Percentiles rank a stretch among this genome's conserved stretches.
Conservation (phyloP, 306 rosid genomes). For the Cucurbita moschata region DNA sequence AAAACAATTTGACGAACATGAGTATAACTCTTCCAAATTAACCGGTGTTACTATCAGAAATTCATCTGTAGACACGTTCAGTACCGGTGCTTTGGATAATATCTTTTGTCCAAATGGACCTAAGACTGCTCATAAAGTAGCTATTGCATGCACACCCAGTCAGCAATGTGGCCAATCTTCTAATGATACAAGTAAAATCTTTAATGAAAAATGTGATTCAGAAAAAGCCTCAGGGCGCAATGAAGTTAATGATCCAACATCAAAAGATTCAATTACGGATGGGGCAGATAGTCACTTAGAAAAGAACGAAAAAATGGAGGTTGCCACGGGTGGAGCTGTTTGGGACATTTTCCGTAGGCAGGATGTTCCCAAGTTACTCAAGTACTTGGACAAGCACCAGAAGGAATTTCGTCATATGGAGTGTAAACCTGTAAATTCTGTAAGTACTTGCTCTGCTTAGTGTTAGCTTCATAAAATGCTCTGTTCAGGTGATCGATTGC, state of each 20-base stretch:
- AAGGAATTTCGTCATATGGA: conserved; percentile 45
- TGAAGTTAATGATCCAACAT: conserved; percentile 14
- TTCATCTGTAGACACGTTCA: neutral
- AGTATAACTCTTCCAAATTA: neutral
- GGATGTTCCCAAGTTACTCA: conserved; percentile 48
- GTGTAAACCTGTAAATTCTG: conserved; percentile 36
- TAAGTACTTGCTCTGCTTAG: conserved; percentile 19
- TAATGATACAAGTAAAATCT: conserved; percentile 2
- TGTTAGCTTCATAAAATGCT: neutral
- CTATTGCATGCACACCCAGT: conserved; percentile 4
- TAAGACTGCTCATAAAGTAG: neutral
- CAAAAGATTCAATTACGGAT: conserved; percentile 13
- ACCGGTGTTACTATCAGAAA: neutral
- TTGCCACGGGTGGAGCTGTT: conserved; percentile 43
- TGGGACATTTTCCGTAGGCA: conserved; percentile 69
- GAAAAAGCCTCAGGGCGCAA: conserved; percentile 9
- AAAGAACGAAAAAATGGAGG: conserved; percentile 12
- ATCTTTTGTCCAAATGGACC: conserved; percentile 2
- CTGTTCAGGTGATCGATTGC: neutral
- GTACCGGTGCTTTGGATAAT: neutral
- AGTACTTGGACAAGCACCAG: conserved; percentile 42
- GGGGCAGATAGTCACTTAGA: conserved; percentile 15
- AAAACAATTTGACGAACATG: neutral
- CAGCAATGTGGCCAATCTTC: conserved; percentile 20
- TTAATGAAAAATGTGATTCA: neutral